Conservation (phyloP, 2,329 filamentous ascomycete genomes). For the Aspergillus nomiae region DNA sequence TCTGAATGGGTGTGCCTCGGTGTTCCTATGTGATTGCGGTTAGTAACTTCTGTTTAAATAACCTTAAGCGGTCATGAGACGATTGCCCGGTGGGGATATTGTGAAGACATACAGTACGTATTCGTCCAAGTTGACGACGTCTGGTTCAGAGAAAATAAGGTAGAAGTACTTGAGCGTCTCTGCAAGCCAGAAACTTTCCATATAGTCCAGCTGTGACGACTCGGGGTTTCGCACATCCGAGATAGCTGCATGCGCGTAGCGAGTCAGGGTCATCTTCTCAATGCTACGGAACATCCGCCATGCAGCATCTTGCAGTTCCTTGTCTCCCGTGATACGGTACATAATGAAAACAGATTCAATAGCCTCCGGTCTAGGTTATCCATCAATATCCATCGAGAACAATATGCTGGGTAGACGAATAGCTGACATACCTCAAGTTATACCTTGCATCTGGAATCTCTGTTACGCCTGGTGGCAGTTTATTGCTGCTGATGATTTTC, state of each 20-base stretch:
- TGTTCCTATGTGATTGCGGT: constrained; percentile 31
- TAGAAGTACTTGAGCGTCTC: constrained; percentile 51
- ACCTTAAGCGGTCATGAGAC: neutral
- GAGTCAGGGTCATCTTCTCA: constrained; percentile 45
- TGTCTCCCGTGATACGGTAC: constrained; percentile 61
- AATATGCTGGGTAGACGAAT: neutral
- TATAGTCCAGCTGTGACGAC: constrained; percentile 37
- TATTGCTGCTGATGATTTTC: constrained; percentile 21
- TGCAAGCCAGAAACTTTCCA: constrained; percentile 51
- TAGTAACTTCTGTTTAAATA: neutral
- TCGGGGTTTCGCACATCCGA: constrained; percentile 40
- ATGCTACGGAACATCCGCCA: constrained; percentile 55
- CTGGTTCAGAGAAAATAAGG: constrained; percentile 46
- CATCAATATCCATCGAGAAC: neutral
- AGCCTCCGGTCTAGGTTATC: constrained; percentile 51
- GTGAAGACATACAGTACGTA: constrained; percentile 42
- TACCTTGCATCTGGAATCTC: constrained; percentile 31
- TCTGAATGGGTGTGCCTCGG: constrained; percentile 45
- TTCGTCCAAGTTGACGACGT: constrained; percentile 44
- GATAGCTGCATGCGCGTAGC: constrained; percentile 47
- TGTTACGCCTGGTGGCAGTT: constrained; percentile 31
- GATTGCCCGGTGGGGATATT: neutral
- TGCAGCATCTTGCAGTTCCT: constrained; percentile 46
- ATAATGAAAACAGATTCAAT: constrained; percentile 65
- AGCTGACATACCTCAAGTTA: constrained; percentile 30